A percentile compares a stretch with the other conserved stretches of the same genome.
phyloP scores from a whole-genome alignment of 306 rosid species.

The Herpetospermum pedunculosum region DNA sequence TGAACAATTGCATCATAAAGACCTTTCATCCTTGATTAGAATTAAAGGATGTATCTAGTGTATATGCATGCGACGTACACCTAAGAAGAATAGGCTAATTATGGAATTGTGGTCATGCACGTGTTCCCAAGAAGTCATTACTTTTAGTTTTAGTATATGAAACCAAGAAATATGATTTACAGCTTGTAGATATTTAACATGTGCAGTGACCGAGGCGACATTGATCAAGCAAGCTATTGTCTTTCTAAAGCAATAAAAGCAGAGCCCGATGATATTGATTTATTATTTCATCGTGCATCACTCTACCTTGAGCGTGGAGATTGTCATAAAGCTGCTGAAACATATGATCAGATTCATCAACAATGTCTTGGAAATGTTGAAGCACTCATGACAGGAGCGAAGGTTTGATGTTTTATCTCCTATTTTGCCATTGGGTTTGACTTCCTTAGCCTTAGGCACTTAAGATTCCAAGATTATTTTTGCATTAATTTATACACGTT shows the following conservation, averaged over 20 bases:
- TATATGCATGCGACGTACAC: background rate
- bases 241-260: conserved; percentile 80
- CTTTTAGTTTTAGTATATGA: background rate
- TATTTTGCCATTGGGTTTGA: conserved; percentile 10
- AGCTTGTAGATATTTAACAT: conserved; percentile 5
- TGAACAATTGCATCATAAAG: background rate
- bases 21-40: background rate
- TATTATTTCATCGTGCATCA: conserved; percentile 51
- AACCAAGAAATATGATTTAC: background rate
- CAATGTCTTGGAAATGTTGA: conserved; percentile 51
- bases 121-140: background rate
- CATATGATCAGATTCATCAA: conserved; percentile 54
- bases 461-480: background rate
- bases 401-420: conserved; percentile 26
- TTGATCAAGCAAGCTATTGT: conserved; percentile 55
- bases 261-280: conserved; percentile 43
- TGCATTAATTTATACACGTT: background rate
- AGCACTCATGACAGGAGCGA: conserved; percentile 60
- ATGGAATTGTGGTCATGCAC: background rate
- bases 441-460: conserved; percentile 5
- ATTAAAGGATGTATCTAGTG: background rate
- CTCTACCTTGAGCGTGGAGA: conserved; percentile 57
- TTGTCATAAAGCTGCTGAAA: conserved; percentile 65
- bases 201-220: conserved; percentile 47
- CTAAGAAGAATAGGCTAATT: background rate